Percentiles rank a stretch among this genome's conserved stretches.
These are phyloP conservation scores for Lactarius evosmus DNA, from an alignment of 768 basidiomycete genomes.

Conservation along the genomic window DNA sequence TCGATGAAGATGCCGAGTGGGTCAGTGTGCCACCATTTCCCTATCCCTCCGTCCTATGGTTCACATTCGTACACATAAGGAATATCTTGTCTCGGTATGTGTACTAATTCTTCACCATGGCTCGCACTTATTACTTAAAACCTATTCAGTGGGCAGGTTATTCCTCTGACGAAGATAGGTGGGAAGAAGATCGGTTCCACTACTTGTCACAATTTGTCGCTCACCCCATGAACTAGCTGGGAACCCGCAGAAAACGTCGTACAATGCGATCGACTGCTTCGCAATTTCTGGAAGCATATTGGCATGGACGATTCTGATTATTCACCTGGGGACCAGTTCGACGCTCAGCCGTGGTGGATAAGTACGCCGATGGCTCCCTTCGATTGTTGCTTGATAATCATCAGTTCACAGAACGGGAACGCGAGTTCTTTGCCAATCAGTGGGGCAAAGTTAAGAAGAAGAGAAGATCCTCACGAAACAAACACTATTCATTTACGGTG, in stretches of 20 bases:
- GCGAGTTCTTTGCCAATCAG: conserved; percentile 34
- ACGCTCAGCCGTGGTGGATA: conserved; percentile 56
- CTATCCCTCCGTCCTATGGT: background rate
- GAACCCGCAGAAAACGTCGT: conserved; percentile 60
- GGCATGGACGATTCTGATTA: conserved; percentile 59
- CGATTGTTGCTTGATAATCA: conserved; percentile 1
- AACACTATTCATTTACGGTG: conserved; percentile 20
- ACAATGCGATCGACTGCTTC: conserved; percentile 54
- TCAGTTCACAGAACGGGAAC: conserved; percentile 39
- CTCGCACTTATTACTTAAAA: conserved; percentile 3
- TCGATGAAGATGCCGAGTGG: conserved; percentile 49
- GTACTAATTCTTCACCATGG: background rate
- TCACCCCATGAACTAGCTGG: conserved; percentile 49
- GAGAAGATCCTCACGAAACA: conserved; percentile 22
- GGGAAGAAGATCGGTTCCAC: conserved; percentile 19
- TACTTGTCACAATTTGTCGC: conserved; percentile 8
- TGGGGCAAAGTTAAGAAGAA: conserved; percentile 25
- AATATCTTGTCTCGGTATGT: conserved; percentile 66
- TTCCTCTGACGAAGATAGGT: conserved; percentile 55
- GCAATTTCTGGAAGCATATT: conserved; percentile 56
- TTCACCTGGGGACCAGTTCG: conserved; percentile 41
- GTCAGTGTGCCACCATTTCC: conserved; percentile 37
- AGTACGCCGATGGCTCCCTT: conserved; percentile 36
- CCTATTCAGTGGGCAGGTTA: conserved; percentile 63
- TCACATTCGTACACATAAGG: conserved; percentile 38